Evolutionary conservation across 208 protist genomes (phyloP).

Genomic region (Leishmania major): DNA sequence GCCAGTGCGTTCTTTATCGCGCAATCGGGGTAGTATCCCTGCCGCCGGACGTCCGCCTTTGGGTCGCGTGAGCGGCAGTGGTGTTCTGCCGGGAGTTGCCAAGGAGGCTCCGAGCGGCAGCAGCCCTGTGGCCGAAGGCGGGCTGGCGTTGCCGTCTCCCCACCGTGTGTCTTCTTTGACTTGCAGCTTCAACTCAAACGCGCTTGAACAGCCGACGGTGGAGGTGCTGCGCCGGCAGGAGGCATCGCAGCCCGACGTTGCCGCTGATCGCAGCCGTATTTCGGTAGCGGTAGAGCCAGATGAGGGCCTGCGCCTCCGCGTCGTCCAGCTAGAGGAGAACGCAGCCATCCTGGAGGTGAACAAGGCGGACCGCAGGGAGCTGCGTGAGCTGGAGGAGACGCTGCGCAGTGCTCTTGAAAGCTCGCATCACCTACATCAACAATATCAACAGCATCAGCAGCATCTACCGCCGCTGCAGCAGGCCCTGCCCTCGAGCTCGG

Average conservation of each 20-base stretch:
- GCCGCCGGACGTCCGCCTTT: conserved; percentile 19
- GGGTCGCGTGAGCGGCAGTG: conserved; percentile 19
- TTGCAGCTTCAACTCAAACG: conserved; percentile 1
- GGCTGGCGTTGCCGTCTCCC: neutral
- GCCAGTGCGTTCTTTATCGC: conserved; percentile 6
- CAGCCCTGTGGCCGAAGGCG: neutral
- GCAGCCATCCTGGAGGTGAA: conserved; percentile 67
- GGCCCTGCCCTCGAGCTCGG: neutral
- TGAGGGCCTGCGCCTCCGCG: conserved; percentile 62
- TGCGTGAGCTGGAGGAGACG: conserved; percentile 56
- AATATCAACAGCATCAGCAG: conserved; percentile 8
- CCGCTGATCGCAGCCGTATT: conserved; percentile 23
- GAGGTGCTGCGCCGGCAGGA: conserved; percentile 44
- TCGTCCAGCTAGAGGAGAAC: conserved; percentile 78
- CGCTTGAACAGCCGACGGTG: conserved; percentile 46
- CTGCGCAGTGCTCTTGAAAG: conserved; percentile 35
- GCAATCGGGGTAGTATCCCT: neutral
- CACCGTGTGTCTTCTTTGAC: neutral
- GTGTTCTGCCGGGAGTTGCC: conserved; percentile 8
- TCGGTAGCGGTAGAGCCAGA: conserved; percentile 47
- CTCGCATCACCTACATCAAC: neutral
- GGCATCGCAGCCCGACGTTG: conserved; percentile 16
- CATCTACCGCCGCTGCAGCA: neutral
- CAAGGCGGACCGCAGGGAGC: conserved; percentile 79
- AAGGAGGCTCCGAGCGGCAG: conserved; percentile 13